These are phyloP conservation scores for Clonostachys rhizophaga DNA, from an alignment of 2,329 filamentous ascomycete species.

Conservation along the genomic window DNA sequence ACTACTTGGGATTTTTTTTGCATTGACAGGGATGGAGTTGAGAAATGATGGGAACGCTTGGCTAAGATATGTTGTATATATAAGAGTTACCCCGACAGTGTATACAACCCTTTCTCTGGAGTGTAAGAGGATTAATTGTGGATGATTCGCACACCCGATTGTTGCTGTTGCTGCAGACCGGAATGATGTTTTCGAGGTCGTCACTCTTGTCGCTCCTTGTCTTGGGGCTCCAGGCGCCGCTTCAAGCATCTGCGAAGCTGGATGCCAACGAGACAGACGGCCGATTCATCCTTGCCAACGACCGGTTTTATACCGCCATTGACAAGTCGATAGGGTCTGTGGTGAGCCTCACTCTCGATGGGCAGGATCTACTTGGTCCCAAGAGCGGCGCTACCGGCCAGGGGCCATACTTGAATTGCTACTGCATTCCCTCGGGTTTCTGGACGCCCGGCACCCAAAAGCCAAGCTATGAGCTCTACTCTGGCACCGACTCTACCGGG, in stretches of 20 bases:
- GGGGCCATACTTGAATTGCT: constrained; percentile 59
- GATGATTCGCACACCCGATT: too few relatives aligned
- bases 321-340: constrained; percentile 28
- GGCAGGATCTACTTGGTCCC: constrained; percentile 44
- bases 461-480: constrained; percentile 34
- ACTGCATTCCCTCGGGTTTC: constrained; percentile 53
- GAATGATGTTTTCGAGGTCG: background rate
- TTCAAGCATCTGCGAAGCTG: constrained; percentile 14
- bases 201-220: constrained; percentile 11
- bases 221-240: constrained; percentile 7
- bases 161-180: too few relatives aligned
- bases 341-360: constrained; percentile 25
- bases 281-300: constrained; percentile 27
- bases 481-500: constrained; percentile 39
- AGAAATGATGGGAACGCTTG: too few relatives aligned
- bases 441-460: constrained; percentile 53
- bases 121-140: too few relatives aligned
- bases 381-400: constrained; percentile 30
- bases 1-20: too few relatives aligned
- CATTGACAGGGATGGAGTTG: too few relatives aligned
- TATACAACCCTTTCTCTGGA: too few relatives aligned
- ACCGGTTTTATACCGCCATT: constrained; percentile 28
- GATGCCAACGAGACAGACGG: constrained; percentile 25
- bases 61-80: too few relatives aligned
- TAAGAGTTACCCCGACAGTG: too few relatives aligned